phyloP scores from a whole-genome alignment of 805 yeast genomes.

The Candida michaelii region DNA sequence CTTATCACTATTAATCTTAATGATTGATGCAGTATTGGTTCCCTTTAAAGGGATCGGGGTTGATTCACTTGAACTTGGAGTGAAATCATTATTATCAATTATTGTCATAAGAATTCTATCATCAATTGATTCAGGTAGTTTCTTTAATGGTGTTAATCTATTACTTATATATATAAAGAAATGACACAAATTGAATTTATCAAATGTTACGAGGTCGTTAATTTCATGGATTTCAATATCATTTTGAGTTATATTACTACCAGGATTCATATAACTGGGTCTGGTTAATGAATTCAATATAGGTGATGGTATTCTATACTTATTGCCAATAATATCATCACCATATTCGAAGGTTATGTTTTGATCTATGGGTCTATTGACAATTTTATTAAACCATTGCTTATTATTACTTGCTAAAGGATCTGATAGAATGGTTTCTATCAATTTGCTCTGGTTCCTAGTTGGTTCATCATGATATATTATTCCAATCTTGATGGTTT shows the following conservation, averaged over 20 bases:
- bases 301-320: constrained; percentile 28
- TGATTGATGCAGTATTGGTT: constrained; percentile 21
- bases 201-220: constrained; percentile 11
- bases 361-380: constrained; percentile 18
- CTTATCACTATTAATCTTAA: constrained; percentile 32
- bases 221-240: constrained; percentile 19
- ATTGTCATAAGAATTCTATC: constrained; percentile 32
- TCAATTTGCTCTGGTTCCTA: constrained; percentile 24
- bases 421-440: constrained; percentile 39
- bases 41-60: constrained; percentile 23
- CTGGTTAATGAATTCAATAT: constrained; percentile 26
- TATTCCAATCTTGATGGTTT: constrained; percentile 31
- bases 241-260: constrained; percentile 12
- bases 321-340: constrained; percentile 12
- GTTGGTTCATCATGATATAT: constrained; percentile 29
- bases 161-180: constrained; percentile 15
- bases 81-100: constrained; percentile 37
- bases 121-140: constrained; percentile 14
- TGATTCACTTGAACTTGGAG: constrained; percentile 35
- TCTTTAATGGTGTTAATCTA: constrained; percentile 9
- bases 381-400: constrained; percentile 31
- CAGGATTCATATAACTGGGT: constrained; percentile 20
- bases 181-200: constrained; percentile 15
- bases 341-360: constrained; percentile 23
- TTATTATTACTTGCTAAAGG: constrained; percentile 35